phyloP scores from a whole-genome alignment of 1,139 yeast genomes.

The Geotrichum fermentans region DNA sequence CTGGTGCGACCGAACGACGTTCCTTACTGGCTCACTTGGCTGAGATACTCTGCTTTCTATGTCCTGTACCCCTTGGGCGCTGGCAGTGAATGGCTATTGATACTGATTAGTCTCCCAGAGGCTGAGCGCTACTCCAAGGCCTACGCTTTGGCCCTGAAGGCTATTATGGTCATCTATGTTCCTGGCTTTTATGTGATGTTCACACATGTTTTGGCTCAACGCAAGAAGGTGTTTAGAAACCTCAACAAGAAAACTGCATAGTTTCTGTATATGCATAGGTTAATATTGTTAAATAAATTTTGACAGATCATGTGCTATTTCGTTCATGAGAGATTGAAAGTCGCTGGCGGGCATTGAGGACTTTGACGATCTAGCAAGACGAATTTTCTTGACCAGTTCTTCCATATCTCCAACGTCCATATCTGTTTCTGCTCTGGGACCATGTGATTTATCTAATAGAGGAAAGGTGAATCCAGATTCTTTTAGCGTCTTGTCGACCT shows the following conservation, averaged over 20 bases:
- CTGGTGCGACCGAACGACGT: slow-evolving; percentile 50
- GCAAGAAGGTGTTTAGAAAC: slow-evolving; percentile 40
- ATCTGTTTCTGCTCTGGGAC: slow-evolving; percentile 20
- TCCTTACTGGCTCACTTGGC: slow-evolving; percentile 58
- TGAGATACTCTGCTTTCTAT: slow-evolving; percentile 78
- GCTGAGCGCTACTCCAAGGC: slow-evolving; percentile 54
- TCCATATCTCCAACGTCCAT: slow-evolving; percentile 29
- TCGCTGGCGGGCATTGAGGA: slow-evolving; percentile 27
- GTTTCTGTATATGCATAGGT: not conserved
- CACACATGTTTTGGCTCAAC: slow-evolving; percentile 84
- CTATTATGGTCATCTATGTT: slow-evolving; percentile 58
- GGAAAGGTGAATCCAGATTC: slow-evolving; percentile 16
- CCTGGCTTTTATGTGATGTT: slow-evolving; percentile 86
- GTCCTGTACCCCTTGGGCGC: slow-evolving; percentile 90
- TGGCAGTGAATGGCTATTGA: slow-evolving; percentile 68
- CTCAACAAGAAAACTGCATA: slow-evolving; percentile 25
- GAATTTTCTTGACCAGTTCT: slow-evolving; percentile 27
- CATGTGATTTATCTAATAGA: slow-evolving; percentile 18
- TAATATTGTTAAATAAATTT: slow-evolving; percentile 9
- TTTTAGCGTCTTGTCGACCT: slow-evolving; percentile 10
- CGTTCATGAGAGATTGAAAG: slow-evolving; percentile 29
- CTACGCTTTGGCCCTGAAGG: slow-evolving; percentile 53
- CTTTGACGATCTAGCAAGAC: slow-evolving; percentile 21
- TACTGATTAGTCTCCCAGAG: slow-evolving; percentile 60
- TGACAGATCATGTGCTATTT: slow-evolving; percentile 24